Conservation (phyloP, 495 filamentous ascomycete species). For the Aspergillus bertholletiae region DNA sequence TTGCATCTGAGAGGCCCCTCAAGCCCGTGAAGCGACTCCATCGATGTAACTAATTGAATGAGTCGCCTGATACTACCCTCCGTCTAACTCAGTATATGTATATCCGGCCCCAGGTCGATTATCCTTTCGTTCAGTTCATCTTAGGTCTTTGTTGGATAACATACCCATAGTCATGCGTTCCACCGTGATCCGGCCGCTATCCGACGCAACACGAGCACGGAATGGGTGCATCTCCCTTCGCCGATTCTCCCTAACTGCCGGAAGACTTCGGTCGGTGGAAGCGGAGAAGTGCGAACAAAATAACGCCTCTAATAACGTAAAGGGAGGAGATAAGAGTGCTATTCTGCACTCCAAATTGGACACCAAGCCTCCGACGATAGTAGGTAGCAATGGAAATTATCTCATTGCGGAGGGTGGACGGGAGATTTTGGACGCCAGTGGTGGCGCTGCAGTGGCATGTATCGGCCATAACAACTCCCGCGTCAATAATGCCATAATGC, state of each 20-base stretch:
- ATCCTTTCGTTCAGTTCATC: too few species aligned
- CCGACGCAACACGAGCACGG: background rate
- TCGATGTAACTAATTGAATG: too few species aligned
- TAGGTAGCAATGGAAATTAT: background rate
- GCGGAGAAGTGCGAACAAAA: background rate
- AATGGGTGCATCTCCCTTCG: background rate
- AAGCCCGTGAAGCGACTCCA: too few species aligned
- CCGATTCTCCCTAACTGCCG: background rate
- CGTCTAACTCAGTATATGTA: too few species aligned
- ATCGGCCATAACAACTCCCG: slow-evolving; percentile 14
- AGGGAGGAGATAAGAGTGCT: background rate
- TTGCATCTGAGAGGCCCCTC: too few species aligned
- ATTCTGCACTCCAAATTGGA: background rate
- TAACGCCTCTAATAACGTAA: background rate
- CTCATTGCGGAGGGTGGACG: background rate
- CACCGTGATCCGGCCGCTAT: background rate
- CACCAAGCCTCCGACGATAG: background rate
- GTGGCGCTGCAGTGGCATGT: slow-evolving; percentile 32
- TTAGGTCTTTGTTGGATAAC: too few species aligned
- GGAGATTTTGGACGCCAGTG: slow-evolving; percentile 47
- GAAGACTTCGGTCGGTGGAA: background rate
- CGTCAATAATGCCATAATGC: slow-evolving; percentile 24
- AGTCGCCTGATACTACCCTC: too few species aligned
- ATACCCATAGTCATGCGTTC: background rate
- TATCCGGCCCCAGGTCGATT: too few species aligned